These are phyloP conservation scores for Nigrospora sphaerica DNA, from an alignment of 2,329 filamentous ascomycete species.

Conservation along the genomic window DNA sequence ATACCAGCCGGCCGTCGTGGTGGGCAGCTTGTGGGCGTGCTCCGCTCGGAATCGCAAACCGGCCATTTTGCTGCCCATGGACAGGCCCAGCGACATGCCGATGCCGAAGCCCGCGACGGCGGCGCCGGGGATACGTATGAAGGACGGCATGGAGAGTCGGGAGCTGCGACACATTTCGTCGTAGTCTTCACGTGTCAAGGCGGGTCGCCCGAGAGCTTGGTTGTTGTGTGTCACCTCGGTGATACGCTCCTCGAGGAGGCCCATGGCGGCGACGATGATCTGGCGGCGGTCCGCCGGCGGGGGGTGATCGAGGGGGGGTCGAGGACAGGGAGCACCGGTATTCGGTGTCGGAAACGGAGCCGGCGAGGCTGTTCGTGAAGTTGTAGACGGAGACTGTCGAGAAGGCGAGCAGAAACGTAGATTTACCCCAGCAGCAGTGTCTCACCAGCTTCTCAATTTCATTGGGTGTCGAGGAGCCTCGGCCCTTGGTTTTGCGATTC, in stretches of 20 bases:
- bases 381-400: too few relatives aligned
- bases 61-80: constrained; percentile 65
- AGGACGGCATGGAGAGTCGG: constrained; percentile 56
- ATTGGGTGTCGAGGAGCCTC: too few relatives aligned
- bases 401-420: too few relatives aligned
- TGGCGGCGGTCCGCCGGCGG: too few relatives aligned
- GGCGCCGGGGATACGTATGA: constrained; percentile 59
- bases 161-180: constrained; percentile 28
- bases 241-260: neutral
- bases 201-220: too few relatives aligned
- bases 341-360: too few relatives aligned
- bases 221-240: neutral
- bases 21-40: constrained; percentile 89
- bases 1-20: constrained; percentile 81
- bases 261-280: neutral
- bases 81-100: constrained; percentile 65
- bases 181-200: constrained; percentile 20
- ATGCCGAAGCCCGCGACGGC: constrained; percentile 55
- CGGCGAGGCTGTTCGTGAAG: too few relatives aligned
- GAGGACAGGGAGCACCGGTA: too few relatives aligned
- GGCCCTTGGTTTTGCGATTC: too few relatives aligned
- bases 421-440: too few relatives aligned
- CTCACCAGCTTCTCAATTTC: too few relatives aligned
- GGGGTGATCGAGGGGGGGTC: too few relatives aligned
- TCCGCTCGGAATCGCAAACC: constrained; percentile 87